Base-by-base conservation (phyloP, 1,284 basidiomycete species). In the Cryptococcus jaspeensis region DNA sequence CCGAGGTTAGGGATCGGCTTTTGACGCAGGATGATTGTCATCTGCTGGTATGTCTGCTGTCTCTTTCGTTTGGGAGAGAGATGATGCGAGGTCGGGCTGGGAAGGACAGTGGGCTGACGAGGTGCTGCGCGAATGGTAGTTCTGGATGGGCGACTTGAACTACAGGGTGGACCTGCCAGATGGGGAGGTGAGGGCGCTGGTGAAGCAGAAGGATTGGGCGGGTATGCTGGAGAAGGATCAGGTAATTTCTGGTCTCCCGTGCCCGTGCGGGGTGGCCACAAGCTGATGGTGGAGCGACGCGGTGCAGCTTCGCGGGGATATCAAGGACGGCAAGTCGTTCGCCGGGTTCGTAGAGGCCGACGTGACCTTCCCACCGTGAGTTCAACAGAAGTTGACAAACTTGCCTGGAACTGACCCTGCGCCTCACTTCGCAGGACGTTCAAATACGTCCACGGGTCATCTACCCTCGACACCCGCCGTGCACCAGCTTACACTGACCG, bases 81-180 rank as follows among this genome's bases (percentile, higher is more conserved):
- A n/a, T n/a, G n/a, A n/a, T n/a, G n/a, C n/a, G n/a, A n/a, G n/a
- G n/a, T n/a, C n/a, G n/a, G n/a, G n/a, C n/a, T n/a, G n/a, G n/a
- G 28, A 32, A 32, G 28, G 28, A 4, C 28, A n/a, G 39, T 15
- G 20, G 20, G 23, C 20, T 41, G 20, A 20, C 20, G 22, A 16
- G 22, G 35, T 12, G 12, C 18, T n/a, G n/a, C n/a, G 28, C 28
- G 9, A 32, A 5, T 7, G 5, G 18, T 54, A 74, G 72, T 72
- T 76, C 61, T 76, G 74, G 74, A 47, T 71, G 6, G 74, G 74
- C 5, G 74, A 76, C 59, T 57, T 76, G 25, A 76, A 76, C 55
- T 76, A 72, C 39, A 65, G 74, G 6, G 46, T 74, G 7, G 72
- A 72, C 22, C 45, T 71, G 39, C 65, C 68, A 18, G 69, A 72